Conservation (phyloP, 2,329 filamentous ascomycete genomes). For the Coccinonectria pachysandricola region DNA sequence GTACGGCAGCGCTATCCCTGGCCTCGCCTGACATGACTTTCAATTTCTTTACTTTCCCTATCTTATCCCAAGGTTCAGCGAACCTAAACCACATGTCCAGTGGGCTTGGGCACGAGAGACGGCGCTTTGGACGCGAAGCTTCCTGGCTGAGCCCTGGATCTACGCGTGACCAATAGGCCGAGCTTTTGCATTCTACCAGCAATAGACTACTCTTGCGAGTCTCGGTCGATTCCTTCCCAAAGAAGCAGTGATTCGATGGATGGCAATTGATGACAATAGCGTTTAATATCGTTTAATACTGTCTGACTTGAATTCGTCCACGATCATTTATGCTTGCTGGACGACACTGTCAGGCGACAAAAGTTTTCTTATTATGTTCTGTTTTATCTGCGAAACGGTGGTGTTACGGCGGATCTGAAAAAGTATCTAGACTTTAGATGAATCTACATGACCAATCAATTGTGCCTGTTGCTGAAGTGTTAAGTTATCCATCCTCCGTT, state of each 20-base stretch:
- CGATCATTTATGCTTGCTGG: too few species aligned
- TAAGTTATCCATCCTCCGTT: too few species aligned
- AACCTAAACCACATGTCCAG: conserved; percentile 12
- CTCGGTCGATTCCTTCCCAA: too few species aligned
- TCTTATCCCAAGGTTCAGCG: conserved; percentile 6
- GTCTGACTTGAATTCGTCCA: not conserved
- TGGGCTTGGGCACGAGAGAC: not conserved
- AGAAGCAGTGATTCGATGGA: too few species aligned
- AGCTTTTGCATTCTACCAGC: not conserved
- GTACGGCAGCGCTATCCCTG: conserved; percentile 28
- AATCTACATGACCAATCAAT: too few species aligned
- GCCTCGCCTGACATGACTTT: conserved; percentile 24
- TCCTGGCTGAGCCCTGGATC: too few species aligned
- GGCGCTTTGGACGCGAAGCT: not conserved
- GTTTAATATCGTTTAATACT: not conserved
- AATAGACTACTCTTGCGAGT: too few species aligned
- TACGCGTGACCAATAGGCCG: not conserved
- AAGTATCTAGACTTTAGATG: too few species aligned
- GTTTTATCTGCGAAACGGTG: too few species aligned
- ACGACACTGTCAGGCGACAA: not conserved
- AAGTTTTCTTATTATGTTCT: too few species aligned
- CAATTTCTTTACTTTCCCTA: conserved; percentile 2
- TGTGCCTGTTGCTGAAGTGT: too few species aligned
- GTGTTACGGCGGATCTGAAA: too few species aligned
- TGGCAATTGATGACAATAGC: not conserved